Conservation (phyloP, 768 basidiomycete genomes). For the Albatrellus ellisii region DNA sequence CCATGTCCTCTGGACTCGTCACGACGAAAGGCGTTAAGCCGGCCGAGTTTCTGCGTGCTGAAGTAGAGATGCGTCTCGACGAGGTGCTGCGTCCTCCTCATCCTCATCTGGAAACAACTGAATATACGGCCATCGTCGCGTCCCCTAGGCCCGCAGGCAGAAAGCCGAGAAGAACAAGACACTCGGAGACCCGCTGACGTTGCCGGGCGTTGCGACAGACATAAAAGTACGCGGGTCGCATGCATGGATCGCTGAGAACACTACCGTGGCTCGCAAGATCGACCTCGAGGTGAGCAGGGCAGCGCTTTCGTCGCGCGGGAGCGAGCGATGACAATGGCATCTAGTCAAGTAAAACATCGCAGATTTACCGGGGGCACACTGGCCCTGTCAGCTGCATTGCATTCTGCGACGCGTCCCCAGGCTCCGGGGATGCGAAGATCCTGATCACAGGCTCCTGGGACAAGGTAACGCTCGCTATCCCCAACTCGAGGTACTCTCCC, state of each 20-base stretch:
- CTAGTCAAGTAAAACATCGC: constrained; percentile 71
- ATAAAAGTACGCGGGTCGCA: constrained; percentile 49
- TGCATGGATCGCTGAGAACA: constrained; percentile 86
- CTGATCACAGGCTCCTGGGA: constrained; percentile 95
- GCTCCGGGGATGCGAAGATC: constrained; percentile 31
- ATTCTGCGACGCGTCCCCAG: constrained; percentile 35
- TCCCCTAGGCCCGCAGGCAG: constrained; percentile 46
- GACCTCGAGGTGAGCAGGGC: constrained; percentile 52
- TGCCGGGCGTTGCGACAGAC: constrained; percentile 62
- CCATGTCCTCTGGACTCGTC: background rate
- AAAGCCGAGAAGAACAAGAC: constrained; percentile 62
- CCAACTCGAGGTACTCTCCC: background rate
- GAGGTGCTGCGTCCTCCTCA: constrained; percentile 25
- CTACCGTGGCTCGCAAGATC: constrained; percentile 56
- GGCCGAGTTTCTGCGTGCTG: constrained; percentile 10
- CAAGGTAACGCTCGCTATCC: constrained; percentile 28
- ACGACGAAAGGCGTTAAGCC: background rate
- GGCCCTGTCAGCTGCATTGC: constrained; percentile 82
- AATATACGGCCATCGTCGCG: constrained; percentile 3
- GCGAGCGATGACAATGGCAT: background rate
- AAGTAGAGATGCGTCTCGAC: constrained; percentile 44
- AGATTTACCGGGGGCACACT: constrained; percentile 70
- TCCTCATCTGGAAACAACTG: background rate
- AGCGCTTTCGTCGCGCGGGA: background rate
- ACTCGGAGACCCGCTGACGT: constrained; percentile 67